phyloP scores from a whole-genome alignment of 140 eudicot genomes.

The Cichorium intybus region DNA sequence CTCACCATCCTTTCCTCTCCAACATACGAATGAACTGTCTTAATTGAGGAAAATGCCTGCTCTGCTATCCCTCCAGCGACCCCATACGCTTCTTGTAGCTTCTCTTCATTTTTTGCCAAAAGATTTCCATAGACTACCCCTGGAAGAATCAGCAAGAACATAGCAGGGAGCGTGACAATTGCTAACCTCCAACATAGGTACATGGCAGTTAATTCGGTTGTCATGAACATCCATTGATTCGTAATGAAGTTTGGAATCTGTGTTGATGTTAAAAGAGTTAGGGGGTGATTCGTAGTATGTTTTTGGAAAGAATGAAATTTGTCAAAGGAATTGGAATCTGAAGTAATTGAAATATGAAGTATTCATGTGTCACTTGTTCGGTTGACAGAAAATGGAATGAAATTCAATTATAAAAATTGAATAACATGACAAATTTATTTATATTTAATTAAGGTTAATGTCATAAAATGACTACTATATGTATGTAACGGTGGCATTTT shows the following conservation, averaged over 20 bases:
- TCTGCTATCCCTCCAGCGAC: slow-evolving; percentile 45
- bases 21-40: slow-evolving; percentile 39
- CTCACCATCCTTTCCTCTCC: slow-evolving; percentile 35
- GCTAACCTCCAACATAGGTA: slow-evolving; percentile 51
- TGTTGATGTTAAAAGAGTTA: background rate
- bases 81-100: slow-evolving; percentile 38
- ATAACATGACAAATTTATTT: no score
- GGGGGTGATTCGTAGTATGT: background rate
- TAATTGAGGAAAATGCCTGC: slow-evolving; percentile 37
- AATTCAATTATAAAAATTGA: no score
- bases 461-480: no score
- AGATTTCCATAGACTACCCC: slow-evolving; percentile 32
- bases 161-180: slow-evolving; percentile 27
- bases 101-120: slow-evolving; percentile 23
- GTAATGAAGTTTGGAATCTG: slow-evolving; percentile 36
- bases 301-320: no score
- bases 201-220: slow-evolving; percentile 26
- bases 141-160: slow-evolving; percentile 34
- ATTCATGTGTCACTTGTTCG: no score
- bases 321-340: no score
- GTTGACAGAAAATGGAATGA: no score
- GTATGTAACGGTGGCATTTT: no score
- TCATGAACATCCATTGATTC: slow-evolving; percentile 27
- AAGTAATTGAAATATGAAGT: no score
- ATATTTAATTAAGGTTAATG: no score